These are phyloP conservation scores for Ophiostoma novo-ulmi DNA, from an alignment of 2,329 filamentous ascomycete genomes.

Conservation along the genomic window DNA sequence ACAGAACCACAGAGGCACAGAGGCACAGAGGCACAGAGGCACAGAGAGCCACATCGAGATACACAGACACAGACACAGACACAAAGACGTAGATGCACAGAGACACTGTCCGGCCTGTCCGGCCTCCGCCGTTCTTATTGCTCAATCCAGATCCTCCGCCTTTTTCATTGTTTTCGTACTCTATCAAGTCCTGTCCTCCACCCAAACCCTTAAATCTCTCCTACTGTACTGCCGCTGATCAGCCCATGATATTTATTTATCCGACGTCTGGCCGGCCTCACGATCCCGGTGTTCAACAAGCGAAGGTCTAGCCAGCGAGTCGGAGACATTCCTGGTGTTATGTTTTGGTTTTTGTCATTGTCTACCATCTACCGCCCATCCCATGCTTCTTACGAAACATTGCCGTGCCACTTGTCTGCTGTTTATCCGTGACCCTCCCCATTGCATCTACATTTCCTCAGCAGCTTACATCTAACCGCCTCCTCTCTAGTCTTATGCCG, in stretches of 20 bases:
- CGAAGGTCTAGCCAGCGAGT: constrained; percentile 18
- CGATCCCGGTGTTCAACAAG: neutral
- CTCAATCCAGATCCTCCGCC: neutral
- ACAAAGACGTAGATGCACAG: neutral
- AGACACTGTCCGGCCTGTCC: neutral
- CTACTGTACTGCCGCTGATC: neutral
- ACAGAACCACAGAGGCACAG: neutral
- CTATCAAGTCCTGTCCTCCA: neutral
- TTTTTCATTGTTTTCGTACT: neutral
- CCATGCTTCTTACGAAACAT: constrained; percentile 17
- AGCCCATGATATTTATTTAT: neutral
- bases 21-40: neutral
- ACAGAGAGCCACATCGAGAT: neutral
- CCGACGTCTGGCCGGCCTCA: neutral
- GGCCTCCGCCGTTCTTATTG: neutral
- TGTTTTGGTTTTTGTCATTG: neutral
- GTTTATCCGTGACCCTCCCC: neutral
- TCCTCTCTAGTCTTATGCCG: neutral
- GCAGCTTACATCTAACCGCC: neutral
- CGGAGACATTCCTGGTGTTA: constrained; percentile 18
- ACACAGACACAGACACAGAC: neutral
- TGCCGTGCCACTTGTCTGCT: neutral
- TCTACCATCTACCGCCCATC: neutral
- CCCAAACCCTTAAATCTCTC: neutral
- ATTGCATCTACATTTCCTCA: neutral